Conservation (phyloP, 108 stramenopile genomes). For the Cylindrotheca closterium region DNA sequence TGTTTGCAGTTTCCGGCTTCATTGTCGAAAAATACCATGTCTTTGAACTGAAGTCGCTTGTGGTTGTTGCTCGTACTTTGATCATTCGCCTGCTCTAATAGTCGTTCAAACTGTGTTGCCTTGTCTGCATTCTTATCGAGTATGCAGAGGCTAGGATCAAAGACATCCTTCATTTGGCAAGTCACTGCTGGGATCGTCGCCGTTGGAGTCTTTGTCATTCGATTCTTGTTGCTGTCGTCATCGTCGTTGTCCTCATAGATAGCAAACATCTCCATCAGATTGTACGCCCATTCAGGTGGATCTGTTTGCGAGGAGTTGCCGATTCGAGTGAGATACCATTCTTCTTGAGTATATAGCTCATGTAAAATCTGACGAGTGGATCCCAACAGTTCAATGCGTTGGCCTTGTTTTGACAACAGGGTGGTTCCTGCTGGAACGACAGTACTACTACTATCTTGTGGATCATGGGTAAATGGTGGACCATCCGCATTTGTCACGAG, state of each 20-base stretch:
- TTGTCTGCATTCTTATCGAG: conserved; percentile 9
- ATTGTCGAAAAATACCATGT: conserved; percentile 90
- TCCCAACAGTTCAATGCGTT: conserved; percentile 30
- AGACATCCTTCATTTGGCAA: conserved; percentile 31
- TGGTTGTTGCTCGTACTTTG: conserved; percentile 25
- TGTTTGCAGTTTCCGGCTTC: conserved; percentile 68
- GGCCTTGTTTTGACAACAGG: conserved; percentile 1
- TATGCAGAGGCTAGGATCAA: conserved; percentile 16
- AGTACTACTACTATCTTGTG: conserved; percentile 4
- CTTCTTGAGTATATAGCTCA: conserved; percentile 16
- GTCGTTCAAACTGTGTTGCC: conserved; percentile 48
- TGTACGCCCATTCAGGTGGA: conserved; percentile 62
- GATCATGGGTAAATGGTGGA: conserved; percentile 21
- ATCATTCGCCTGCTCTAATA: conserved; percentile 37
- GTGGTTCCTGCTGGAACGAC: neutral
- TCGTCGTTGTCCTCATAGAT: conserved; percentile 3
- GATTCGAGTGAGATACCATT: conserved; percentile 20
- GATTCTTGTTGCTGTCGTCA: neutral
- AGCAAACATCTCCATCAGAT: conserved; percentile 55
- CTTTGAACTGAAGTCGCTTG: conserved; percentile 42
- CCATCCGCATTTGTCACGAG: conserved; percentile 20
- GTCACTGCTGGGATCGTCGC: neutral
- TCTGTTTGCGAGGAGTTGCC: conserved; percentile 73
- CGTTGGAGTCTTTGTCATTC: neutral
- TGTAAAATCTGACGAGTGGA: conserved; percentile 17